phyloP scores from a whole-genome alignment of 2,329 filamentous ascomycete species.

The Mycosphaerelloides madeirae region DNA sequence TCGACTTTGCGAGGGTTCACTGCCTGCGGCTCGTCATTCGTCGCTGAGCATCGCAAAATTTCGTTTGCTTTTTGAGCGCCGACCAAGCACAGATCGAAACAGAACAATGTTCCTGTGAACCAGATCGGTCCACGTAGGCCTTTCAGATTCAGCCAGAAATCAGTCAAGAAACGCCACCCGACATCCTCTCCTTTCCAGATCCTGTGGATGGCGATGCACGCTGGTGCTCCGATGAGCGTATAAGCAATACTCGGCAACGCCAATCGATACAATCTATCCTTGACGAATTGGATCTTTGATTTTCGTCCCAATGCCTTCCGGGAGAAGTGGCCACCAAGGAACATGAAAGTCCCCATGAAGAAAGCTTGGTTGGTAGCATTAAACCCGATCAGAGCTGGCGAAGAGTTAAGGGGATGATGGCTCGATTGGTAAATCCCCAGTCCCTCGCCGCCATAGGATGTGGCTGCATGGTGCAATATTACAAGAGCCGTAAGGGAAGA shows the following conservation, averaged over 20 bases:
- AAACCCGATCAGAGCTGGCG: slow-evolving; percentile 3
- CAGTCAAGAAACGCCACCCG: neutral
- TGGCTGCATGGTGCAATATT: slow-evolving; percentile 5
- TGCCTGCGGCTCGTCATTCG: neutral
- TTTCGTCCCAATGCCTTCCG: slow-evolving; percentile 1
- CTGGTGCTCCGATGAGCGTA: slow-evolving; percentile 1
- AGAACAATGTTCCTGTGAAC: slow-evolving; percentile 4
- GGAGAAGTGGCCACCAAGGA: slow-evolving; percentile 4
- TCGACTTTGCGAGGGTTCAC: neutral
- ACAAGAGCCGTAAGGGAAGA: slow-evolving; percentile 6
- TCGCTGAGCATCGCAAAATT: neutral
- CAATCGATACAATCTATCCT: slow-evolving; percentile 2
- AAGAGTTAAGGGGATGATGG: slow-evolving; percentile 1
- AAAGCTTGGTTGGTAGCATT: slow-evolving; percentile 7
- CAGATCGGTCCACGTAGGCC: slow-evolving; percentile 3
- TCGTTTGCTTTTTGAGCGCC: neutral
- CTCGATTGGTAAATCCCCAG: slow-evolving; percentile 3
- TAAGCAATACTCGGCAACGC: slow-evolving; percentile 1
- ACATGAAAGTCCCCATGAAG: slow-evolving; percentile 7
- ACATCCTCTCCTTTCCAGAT: slow-evolving; percentile 1
- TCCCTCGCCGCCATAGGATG: slow-evolving; percentile 3
- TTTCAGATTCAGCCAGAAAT: slow-evolving; percentile 2
- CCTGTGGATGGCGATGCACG: neutral
- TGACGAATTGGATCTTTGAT: neutral
- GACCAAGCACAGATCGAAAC: slow-evolving; percentile 2